phyloP scores from a whole-genome alignment of 2,329 filamentous ascomycete genomes.

The Leptographium flavum region DNA sequence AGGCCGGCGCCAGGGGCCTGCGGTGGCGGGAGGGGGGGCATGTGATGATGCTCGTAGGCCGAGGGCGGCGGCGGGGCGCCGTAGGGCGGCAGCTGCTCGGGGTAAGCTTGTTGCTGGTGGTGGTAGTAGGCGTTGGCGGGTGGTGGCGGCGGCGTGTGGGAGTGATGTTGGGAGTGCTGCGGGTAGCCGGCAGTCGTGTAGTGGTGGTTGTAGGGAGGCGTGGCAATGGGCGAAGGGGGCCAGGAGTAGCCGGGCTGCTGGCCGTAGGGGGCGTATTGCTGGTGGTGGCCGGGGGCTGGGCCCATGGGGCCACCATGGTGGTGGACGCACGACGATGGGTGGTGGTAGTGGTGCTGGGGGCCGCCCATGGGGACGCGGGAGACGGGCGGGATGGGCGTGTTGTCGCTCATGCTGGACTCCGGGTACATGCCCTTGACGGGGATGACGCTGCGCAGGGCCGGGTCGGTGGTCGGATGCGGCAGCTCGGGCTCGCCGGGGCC shows the following conservation, averaged over 20 bases:
- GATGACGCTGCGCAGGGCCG: constrained; percentile 63
- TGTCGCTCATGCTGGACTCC: constrained; percentile 73
- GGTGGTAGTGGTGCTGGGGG: constrained; percentile 23
- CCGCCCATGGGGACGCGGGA: constrained; percentile 62
- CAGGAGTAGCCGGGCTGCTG: constrained; percentile 31
- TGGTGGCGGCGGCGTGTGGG: constrained; percentile 14
- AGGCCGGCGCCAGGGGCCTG: not conserved
- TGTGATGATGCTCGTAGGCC: constrained; percentile 6
- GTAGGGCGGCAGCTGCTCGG: constrained; percentile 7
- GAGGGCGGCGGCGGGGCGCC: constrained; percentile 10
- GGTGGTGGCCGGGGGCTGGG: constrained; percentile 7
- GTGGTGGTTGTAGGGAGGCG: constrained; percentile 35
- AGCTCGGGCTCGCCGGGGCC: constrained; percentile 59
- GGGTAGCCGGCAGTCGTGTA: constrained; percentile 25
- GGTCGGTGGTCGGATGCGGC: constrained; percentile 69
- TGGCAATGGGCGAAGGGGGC: constrained; percentile 41
- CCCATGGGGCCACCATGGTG: not conserved
- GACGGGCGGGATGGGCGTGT: constrained; percentile 65
- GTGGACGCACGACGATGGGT: constrained; percentile 5
- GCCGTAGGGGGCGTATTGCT: constrained; percentile 20
- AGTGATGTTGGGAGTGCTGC: constrained; percentile 13
- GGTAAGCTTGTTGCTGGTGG: not conserved
- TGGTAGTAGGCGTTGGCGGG: constrained; percentile 15
- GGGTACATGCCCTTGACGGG: constrained; percentile 94
- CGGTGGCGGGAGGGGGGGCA: constrained; percentile 8